A percentile compares a stretch with the other conserved stretches of the same genome.
phyloP scores from a whole-genome alignment of 352 stramenopile species.

The Phytophthora cactorum region DNA sequence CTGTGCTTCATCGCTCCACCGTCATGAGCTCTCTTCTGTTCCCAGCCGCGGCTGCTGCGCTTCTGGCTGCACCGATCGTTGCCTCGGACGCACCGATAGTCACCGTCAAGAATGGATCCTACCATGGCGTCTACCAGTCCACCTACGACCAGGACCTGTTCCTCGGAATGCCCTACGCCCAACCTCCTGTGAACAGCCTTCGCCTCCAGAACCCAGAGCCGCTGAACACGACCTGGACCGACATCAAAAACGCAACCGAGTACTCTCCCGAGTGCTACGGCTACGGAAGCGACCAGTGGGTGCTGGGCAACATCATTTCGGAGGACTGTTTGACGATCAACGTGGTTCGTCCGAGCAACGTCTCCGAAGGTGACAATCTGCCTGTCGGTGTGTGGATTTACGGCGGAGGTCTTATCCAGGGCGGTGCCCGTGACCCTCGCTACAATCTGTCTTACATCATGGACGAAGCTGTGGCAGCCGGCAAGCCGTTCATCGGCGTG shows the following conservation, averaged over 20 bases:
- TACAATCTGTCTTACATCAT: slow-evolving; percentile 46
- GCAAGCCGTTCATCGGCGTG: slow-evolving; percentile 42
- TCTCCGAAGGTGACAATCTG: slow-evolving; percentile 14
- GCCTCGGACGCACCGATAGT: slow-evolving; percentile 12
- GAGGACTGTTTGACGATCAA: slow-evolving; percentile 35
- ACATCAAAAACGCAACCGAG: slow-evolving; percentile 34
- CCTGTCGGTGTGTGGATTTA: slow-evolving; percentile 42
- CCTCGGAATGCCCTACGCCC: slow-evolving; percentile 39
- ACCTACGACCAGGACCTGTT: slow-evolving; percentile 40
- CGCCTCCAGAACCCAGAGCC: slow-evolving; percentile 29
- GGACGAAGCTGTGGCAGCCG: slow-evolving; percentile 19
- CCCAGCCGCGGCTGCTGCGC: not conserved
- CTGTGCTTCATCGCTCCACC: not conserved
- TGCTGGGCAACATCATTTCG: slow-evolving; percentile 29
- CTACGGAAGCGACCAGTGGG: slow-evolving; percentile 31
- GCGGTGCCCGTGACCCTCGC: slow-evolving; percentile 37
- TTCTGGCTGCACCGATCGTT: slow-evolving; percentile 4
- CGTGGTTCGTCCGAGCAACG: slow-evolving; percentile 36
- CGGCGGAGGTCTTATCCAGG: slow-evolving; percentile 30
- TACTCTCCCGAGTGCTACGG: slow-evolving; percentile 49
- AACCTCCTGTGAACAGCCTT: slow-evolving; percentile 27
- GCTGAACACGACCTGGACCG: slow-evolving; percentile 30
- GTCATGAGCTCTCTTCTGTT: not conserved
- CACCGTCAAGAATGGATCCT: slow-evolving; percentile 37
- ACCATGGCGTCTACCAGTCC: slow-evolving; percentile 34